Evolutionary conservation across 352 stramenopile species (phyloP).

Genomic region (Thalassiosira livingstoniorum): DNA sequence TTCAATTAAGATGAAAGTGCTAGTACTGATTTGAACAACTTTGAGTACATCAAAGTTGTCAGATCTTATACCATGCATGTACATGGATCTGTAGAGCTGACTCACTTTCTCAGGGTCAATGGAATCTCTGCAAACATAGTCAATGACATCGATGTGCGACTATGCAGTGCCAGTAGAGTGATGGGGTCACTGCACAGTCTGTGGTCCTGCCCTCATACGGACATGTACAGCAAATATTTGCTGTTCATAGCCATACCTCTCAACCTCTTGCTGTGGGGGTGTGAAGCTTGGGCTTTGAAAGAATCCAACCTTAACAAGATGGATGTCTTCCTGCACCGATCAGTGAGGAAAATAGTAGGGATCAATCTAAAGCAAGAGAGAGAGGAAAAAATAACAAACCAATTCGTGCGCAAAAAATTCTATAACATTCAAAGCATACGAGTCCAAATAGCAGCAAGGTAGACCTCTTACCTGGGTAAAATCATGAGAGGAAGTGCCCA

Average conservation of each 20-base stretch:
- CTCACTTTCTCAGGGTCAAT: no score
- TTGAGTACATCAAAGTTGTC: no score
- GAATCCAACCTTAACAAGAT: conserved; percentile 16
- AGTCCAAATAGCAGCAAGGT: conserved; percentile 4
- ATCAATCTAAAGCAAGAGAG: conserved; percentile 36
- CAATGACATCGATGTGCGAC: no score
- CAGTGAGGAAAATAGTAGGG: conserved; percentile 27
- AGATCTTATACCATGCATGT: no score
- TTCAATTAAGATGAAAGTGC: no score
- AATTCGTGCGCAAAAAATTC: conserved; percentile 24
- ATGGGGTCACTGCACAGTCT: conserved; percentile 34
- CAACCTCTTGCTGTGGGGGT: conserved; percentile 51
- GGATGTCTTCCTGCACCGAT: conserved; percentile 16
- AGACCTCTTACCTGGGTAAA: conserved; percentile 35
- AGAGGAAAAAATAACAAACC: conserved; percentile 25
- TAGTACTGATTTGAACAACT: no score
- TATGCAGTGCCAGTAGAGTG: conserved; percentile 15
- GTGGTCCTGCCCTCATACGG: conserved; percentile 1
- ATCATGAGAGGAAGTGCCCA: background rate
- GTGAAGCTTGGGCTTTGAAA: conserved; percentile 42
- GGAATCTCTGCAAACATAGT: no score
- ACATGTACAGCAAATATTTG: conserved; percentile 29
- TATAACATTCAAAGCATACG: conserved; percentile 18
- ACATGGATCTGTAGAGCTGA: no score
- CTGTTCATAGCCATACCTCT: conserved; percentile 34